Base-by-base conservation (phyloP, 257 asterid species). In the Echites panduratus region DNA sequence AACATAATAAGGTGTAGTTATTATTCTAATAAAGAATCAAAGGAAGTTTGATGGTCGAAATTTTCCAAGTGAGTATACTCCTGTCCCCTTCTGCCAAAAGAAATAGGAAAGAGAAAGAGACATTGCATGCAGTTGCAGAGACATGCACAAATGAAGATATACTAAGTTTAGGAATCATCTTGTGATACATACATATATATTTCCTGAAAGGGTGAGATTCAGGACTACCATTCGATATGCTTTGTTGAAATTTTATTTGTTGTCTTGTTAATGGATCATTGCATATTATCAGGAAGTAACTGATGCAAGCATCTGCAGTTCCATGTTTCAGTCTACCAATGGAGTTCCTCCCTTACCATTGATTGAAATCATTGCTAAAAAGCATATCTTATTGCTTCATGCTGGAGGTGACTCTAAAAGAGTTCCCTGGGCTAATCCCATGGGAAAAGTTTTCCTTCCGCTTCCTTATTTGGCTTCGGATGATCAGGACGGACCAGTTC, bases 391-490 rank as follows among this genome's bases (percentile, higher is more conserved):
- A 77, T 85, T 92, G 78, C 89, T 95, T 81, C 99, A 95, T 82
- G 99, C 97, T 77, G 99, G 96, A 76, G 99, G 98, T 74, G 98
- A 95, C 90, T 95, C 98, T 72, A 90, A 95, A 87, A 79, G 98
- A 86, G 96, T 95, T 68, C 98, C 98, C 49, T 95, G 99, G 99
- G 98, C 98, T 69, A 95, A 95, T 80, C 99, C 98, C 50, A 95
- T 95, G 99, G 98, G 98, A 57, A 95, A 95, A 79, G 96, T 90
- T 79, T 95, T 95, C 83, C 87, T 95, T 75, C 98, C 99, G 20
- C 98, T 95, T 62, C 98, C 99, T 58, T 95, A 76, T 78, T 81
- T 95, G 90, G 99, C 96, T 70, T 85, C 87, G 24, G 98, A 90
- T 80, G 97, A 94, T 80, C 97, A 87, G 57, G 98, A 94, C 73